Base-by-base conservation (phyloP, 2,329 filamentous ascomycete species). In the Neospermospora avenae region DNA sequence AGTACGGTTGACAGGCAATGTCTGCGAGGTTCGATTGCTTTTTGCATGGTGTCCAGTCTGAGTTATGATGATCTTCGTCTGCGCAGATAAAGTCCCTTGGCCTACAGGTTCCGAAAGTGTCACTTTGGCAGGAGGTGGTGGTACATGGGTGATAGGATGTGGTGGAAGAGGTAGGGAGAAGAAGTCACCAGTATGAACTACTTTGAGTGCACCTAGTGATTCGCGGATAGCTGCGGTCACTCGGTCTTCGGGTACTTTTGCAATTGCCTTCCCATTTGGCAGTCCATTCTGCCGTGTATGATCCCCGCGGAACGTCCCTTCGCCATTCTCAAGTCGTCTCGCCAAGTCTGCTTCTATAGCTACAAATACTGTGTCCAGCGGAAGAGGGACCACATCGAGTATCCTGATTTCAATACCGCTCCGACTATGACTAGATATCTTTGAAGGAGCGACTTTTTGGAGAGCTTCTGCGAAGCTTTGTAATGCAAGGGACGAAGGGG, bases 21-120 rank as follows among this genome's bases (percentile, higher is more conserved):
- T 74, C 18, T 77, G 75, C 28, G 75, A 75, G 59, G 77, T 77
- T 65, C 79, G 77, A 68, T 71, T 75, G 72, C 72, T 80, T 77
- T 84, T 87, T 70, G 62, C 71, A 60, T 84, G 82, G 24, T 78
- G 80, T 67, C 80, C 83, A 4, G 85, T 83, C 25, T 83, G 82
- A 51, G 90, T 86, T 22, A 98, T 80, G 24, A 99, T 86, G 59
- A 99, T 91, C 69, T 89, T 92, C 16, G 93, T 99, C 13, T 79
- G 82, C 0, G 90, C 81, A 8, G 87, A 82, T 49, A 99, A 73
- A 4, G 95, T 74, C 8, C 95, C 95, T 74, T 99, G 95, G 5
- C 90, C 86, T 16, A 98, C 92, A 8, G 95, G 95, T 73, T 99
- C 95, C 72, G 93, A 98, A n/a, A 96, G 85, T 51, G 90, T 86